Conservation (phyloP, 2,329 filamentous ascomycete genomes). For the Xylaria sp. region DNA sequence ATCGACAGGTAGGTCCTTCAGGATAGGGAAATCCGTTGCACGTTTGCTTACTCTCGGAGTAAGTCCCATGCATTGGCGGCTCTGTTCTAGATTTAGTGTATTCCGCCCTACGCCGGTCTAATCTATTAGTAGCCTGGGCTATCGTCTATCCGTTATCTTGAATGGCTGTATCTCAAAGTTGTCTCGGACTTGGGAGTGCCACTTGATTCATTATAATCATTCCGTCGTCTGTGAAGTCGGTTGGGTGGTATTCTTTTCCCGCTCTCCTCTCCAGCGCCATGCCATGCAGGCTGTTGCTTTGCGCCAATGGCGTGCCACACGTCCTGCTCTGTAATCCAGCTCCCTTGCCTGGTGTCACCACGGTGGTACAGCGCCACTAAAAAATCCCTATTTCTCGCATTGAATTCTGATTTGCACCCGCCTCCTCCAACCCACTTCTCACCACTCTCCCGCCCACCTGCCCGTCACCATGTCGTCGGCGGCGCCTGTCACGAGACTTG, state of each 20-base stretch:
- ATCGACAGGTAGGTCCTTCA: constrained; percentile 6
- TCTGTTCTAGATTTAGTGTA: constrained; percentile 11
- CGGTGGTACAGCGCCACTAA: constrained; percentile 16
- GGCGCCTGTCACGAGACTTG: constrained; percentile 23
- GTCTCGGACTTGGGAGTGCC: constrained; percentile 7
- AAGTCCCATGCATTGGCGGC: constrained; percentile 28
- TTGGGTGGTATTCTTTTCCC: background rate
- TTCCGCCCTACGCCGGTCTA: background rate
- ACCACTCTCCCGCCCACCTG: background rate
- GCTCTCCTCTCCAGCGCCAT: background rate
- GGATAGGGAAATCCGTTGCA: constrained; percentile 13
- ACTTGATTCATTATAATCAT: constrained; percentile 1
- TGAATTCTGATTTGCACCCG: constrained; percentile 13
- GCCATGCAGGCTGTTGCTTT: constrained; percentile 14
- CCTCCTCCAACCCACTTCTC: background rate
- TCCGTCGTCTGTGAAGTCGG: too few species aligned
- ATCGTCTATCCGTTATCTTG: background rate
- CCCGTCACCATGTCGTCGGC: constrained; percentile 18
- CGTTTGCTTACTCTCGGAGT: background rate
- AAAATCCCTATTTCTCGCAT: constrained; percentile 16
- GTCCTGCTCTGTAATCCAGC: constrained; percentile 13
- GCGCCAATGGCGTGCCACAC: constrained; percentile 16
- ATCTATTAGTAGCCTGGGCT: background rate
- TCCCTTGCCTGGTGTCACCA: constrained; percentile 27
- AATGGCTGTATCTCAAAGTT: background rate